Evolutionary conservation across 139 green algal species (phyloP), one percentile per base, ranked within the genome.

Genomic region (Picochlorum costavermella): DNA sequence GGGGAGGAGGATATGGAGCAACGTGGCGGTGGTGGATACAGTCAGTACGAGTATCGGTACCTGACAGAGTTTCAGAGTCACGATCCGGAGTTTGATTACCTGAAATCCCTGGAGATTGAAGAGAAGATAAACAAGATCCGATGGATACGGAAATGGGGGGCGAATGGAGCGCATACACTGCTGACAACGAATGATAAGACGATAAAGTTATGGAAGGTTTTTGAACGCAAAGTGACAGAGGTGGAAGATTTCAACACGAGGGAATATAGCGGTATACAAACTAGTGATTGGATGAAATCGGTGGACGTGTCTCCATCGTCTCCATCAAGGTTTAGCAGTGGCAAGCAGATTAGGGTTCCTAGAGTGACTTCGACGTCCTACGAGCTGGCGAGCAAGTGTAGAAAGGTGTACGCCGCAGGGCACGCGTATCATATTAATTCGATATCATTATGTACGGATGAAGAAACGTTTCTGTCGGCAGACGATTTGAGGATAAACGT

Each of bases 381-480:
- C 9, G 64, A 79, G n/a, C 63, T 90, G 26, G 64, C 71, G 6
- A 83, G 80, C 14, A 62, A 69, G 20, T 91, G 83, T 63, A 82
- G 88, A 66, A 80, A 84, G 8, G 56, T 85, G 6, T 99, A 85
- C 63, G 68, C 81, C 17, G 96, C 96, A 69, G 94, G 91, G 30
- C 94, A 99, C 82, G 88, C 90, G 4, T 99, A 99, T 82, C 92
- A 99, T 85, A 97, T 99, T 72, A 97, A 99, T 82, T 92, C 81
- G 29, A 86, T 98, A 30, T 86, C 83, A 2, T 56, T 90, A 1
- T 88, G 79, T 69, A 87, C 81, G 66, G 94, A 99, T 76, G 71
- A 89, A 61, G 90, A 95, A 71, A 98, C 92, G 9, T 98, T 96
- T 79, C 82, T 99, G 40, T 92, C 78, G n/a, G 73, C 88, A 1